Conservation (phyloP, 2,329 filamentous ascomycete species). For the Xylariaceae sp. region DNA sequence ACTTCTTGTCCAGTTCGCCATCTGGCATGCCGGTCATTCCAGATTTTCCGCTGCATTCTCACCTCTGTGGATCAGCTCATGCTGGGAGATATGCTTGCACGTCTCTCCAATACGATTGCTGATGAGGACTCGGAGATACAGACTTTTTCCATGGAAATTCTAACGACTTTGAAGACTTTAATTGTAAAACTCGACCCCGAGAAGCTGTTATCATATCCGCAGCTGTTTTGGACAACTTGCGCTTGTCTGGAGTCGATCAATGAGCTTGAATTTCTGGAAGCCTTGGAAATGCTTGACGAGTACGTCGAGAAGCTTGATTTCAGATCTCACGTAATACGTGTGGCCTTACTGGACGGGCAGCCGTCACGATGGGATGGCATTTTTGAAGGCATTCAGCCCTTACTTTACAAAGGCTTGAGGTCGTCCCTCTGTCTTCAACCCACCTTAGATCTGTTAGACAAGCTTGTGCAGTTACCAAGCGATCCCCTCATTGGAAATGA, state of each 20-base stretch:
- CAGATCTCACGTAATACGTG: conserved; percentile 62
- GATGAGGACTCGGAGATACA: conserved; percentile 93
- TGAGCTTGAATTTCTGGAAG: conserved; percentile 89
- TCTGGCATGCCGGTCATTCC: conserved; percentile 93
- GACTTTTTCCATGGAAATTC: conserved; percentile 95
- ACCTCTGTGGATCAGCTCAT: conserved; percentile 88
- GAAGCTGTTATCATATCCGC: conserved; percentile 83
- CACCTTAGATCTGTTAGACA: conserved; percentile 73
- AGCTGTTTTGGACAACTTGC: conserved; percentile 96
- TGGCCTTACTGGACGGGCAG: conserved; percentile 70
- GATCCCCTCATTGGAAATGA: conserved; percentile 79
- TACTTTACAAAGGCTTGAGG: conserved; percentile 88
- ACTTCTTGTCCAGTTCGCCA: conserved; percentile 95
- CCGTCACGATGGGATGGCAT: conserved; percentile 83
- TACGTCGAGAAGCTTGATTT: conserved; percentile 83
- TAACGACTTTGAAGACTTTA: conserved; percentile 88
- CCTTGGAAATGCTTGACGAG: conserved; percentile 84
- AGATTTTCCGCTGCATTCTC: conserved; percentile 91
- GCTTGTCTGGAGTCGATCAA: conserved; percentile 96
- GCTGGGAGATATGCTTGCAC: conserved; percentile 93
- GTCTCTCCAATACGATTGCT: conserved; percentile 93
- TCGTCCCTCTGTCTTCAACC: conserved; percentile 78
- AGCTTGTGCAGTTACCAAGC: conserved; percentile 72
- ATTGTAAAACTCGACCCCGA: conserved; percentile 78
- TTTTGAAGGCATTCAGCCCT: conserved; percentile 80